phyloP scores from a whole-genome alignment of 2,329 filamentous ascomycete species.

The Hortaea sp. region DNA sequence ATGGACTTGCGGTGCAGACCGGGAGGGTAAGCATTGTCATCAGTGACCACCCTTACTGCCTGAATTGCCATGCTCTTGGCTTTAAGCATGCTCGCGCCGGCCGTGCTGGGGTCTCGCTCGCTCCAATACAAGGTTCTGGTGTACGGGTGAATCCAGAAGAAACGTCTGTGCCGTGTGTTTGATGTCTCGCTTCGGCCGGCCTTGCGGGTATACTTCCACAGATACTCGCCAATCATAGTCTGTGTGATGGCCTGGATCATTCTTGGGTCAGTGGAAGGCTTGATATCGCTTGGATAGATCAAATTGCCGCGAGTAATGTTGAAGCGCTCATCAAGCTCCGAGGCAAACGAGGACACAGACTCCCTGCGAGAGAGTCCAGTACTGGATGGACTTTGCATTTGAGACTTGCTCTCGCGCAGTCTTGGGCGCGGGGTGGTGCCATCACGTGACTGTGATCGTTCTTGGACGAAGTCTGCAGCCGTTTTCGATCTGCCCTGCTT shows the following conservation, averaged over 20 bases:
- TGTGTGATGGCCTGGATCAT: slow-evolving; percentile 99
- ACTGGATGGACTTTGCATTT: slow-evolving; percentile 33
- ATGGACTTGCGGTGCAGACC: slow-evolving; percentile 91
- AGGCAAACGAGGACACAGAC: slow-evolving; percentile 90
- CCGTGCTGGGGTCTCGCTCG: slow-evolving; percentile 71
- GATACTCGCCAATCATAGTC: slow-evolving; percentile 97
- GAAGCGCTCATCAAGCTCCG: slow-evolving; percentile 85
- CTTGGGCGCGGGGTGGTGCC: slow-evolving; percentile 50
- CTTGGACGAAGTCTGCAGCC: slow-evolving; percentile 13
- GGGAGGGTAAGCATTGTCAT: slow-evolving; percentile 91
- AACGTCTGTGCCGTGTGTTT: slow-evolving; percentile 79
- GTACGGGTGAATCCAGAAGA: slow-evolving; percentile 99
- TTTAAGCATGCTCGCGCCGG: slow-evolving; percentile 65
- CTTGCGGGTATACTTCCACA: slow-evolving; percentile 98
- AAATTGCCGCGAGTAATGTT: slow-evolving; percentile 53
- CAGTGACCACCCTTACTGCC: slow-evolving; percentile 79
- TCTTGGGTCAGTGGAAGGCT: slow-evolving; percentile 69
- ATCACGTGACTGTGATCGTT: slow-evolving; percentile 16
- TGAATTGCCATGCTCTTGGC: slow-evolving; percentile 91
- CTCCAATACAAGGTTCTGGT: slow-evolving; percentile 96
- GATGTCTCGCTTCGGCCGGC: slow-evolving; percentile 82
- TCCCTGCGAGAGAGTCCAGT: slow-evolving; percentile 53
- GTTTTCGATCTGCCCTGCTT: slow-evolving; percentile 28
- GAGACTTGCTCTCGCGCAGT: slow-evolving; percentile 35
- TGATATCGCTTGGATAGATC: slow-evolving; percentile 50